Conservation (phyloP, 1,139 yeast species). For the Meyerozyma sp. region DNA sequence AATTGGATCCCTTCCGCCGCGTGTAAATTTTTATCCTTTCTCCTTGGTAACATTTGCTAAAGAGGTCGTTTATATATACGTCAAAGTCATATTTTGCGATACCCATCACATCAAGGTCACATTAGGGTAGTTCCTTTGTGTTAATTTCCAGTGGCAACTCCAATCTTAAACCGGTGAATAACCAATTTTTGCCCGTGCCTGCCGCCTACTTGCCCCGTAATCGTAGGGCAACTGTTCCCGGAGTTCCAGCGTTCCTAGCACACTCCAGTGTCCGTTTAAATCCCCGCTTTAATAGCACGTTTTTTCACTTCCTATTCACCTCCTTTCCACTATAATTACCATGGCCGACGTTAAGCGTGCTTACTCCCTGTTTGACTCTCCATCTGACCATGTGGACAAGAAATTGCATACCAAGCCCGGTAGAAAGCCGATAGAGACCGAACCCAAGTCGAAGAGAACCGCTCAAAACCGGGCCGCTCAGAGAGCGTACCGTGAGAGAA, state of each 20-base stretch:
- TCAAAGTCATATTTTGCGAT: neutral
- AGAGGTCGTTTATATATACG: neutral
- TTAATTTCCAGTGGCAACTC: neutral
- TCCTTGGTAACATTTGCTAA: neutral
- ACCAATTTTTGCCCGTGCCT: neutral
- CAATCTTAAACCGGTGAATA: neutral
- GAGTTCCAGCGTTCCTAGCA: no score
- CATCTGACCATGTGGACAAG: constrained; percentile 28
- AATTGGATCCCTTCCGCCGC: neutral
- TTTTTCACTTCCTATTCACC: neutral
- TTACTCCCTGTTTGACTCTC: constrained; percentile 7
- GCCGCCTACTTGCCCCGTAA: neutral
- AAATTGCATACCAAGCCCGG: constrained; percentile 41
- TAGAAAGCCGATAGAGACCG: constrained; percentile 72
- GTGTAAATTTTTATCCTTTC: neutral
- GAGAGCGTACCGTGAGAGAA: constrained; percentile 91
- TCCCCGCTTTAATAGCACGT: neutral
- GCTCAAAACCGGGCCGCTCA: constrained; percentile 98
- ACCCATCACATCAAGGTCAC: neutral
- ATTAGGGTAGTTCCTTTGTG: neutral
- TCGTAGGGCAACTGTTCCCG: neutral
- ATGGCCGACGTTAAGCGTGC: constrained; percentile 1
- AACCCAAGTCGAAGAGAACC: constrained; percentile 81
- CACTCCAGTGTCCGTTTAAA: neutral
- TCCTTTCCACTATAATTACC: neutral